These are phyloP conservation scores for Grifola frondosa DNA, from an alignment of 1,284 basidiomycete genomes.

Conservation along the genomic window DNA sequence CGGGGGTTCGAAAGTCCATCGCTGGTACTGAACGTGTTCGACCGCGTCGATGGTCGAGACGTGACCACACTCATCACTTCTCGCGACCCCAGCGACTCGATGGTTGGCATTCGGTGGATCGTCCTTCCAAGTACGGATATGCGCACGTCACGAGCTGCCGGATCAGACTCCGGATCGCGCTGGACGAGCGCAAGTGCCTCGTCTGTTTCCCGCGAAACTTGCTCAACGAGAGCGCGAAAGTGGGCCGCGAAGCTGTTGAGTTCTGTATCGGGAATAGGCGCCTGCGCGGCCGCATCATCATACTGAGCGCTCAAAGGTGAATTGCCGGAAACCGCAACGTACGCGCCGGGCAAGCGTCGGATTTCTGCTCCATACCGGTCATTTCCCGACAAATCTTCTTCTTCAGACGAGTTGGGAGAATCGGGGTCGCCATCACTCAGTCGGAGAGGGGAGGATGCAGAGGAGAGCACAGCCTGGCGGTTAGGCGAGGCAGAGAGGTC, in stretches of 20 bases:
- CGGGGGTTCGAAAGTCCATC: conserved; percentile 18
- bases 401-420: conserved; percentile 25
- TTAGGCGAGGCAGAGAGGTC: conserved; percentile 13
- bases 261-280: conserved; percentile 32
- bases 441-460: conserved; percentile 6
- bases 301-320: conserved; percentile 1
- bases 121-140: conserved; percentile 59
- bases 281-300: conserved; percentile 6
- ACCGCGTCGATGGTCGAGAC: conserved; percentile 32
- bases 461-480: conserved; percentile 14
- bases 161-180: conserved; percentile 19
- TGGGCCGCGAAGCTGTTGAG: conserved; percentile 45
- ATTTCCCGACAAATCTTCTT: conserved; percentile 10
- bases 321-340: conserved; percentile 16
- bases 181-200: conserved; percentile 41
- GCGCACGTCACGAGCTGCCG: conserved; percentile 39
- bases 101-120: conserved; percentile 75
- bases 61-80: conserved; percentile 39
- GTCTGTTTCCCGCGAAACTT: conserved; percentile 51
- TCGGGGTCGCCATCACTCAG: conserved; percentile 8
- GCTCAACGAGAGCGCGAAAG: conserved; percentile 48
- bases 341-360: conserved; percentile 15
- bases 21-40: conserved; percentile 25
- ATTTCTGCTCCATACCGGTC: conserved; percentile 22
- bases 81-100: conserved; percentile 67